Percentiles rank a stretch among this genome's conserved stretches.
phyloP scores from a whole-genome alignment of 768 basidiomycete species.

The Trametes coccinea region DNA sequence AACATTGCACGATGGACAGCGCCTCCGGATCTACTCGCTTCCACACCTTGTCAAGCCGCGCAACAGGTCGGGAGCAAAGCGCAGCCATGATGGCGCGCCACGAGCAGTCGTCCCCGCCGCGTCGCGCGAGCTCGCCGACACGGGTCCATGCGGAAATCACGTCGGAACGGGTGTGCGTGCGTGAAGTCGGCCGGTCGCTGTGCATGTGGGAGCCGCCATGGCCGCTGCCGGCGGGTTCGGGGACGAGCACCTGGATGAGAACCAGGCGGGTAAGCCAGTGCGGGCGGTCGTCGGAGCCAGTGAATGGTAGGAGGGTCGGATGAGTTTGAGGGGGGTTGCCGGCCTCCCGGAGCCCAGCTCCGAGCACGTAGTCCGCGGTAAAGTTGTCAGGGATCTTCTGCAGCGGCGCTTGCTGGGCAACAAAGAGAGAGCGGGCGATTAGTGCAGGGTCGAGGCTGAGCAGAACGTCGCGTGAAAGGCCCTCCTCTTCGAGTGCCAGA shows the following conservation, averaged over 20 bases:
- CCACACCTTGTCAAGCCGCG: constrained; percentile 80
- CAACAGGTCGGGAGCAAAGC: constrained; percentile 71
- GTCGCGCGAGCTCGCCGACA: constrained; percentile 70
- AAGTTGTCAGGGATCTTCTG: constrained; percentile 53
- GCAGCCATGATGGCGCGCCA: constrained; percentile 76
- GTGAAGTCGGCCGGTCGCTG: constrained; percentile 43
- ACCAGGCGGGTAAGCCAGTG: constrained; percentile 83
- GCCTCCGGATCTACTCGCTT: constrained; percentile 65
- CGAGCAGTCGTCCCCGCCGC: constrained; percentile 75
- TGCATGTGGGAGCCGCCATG: constrained; percentile 36
- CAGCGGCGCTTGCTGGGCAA: constrained; percentile 55
- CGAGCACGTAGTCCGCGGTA: constrained; percentile 46
- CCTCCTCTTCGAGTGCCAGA: constrained; percentile 58
- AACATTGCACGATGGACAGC: constrained; percentile 59
- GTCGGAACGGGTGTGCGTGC: constrained; percentile 71
- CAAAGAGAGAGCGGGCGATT: constrained; percentile 61
- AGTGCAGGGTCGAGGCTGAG: constrained; percentile 60
- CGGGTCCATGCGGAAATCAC: constrained; percentile 72
- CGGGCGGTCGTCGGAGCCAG: constrained; percentile 69
- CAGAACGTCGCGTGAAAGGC: constrained; percentile 67
- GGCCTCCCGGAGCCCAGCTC: constrained; percentile 28
- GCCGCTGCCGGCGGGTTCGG: constrained; percentile 46
- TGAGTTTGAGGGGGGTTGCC: constrained; percentile 7
- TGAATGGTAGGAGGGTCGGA: constrained; percentile 40
- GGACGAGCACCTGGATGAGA: constrained; percentile 67